Base-by-base conservation (phyloP, 306 rosid species). In the Senna tora region DNA sequence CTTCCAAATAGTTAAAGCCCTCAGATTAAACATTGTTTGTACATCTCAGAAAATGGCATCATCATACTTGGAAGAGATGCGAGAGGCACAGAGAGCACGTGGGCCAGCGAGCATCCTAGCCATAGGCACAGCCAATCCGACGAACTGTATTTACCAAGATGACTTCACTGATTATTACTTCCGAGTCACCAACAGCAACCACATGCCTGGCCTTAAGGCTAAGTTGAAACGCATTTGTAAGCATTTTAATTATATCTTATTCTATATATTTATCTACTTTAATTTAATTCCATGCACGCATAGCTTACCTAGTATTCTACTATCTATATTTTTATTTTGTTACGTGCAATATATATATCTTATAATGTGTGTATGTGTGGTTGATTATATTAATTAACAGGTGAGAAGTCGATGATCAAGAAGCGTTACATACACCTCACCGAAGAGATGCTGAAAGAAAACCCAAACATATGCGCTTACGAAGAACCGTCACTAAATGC, bases 361-460 rank as follows among this genome's bases (percentile, higher is more conserved):
- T 3, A 2, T 33, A 3, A 33, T 33, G 38, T 33, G 6, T 33
- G 6, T 33, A 3, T 7, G 39, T 4, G 39, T 36, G 30, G 30
- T 3, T 25, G 2, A 1, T 36, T 36, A 36, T 7, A 36, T 36
- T 7, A 4, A 36, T 36, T 5, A 36, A 36, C 39, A 71, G 83
- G 85, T 56, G 75, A 81, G 6, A 81, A 56, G 49, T 75, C 83
- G 4, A 77, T 7, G 73, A 70, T 66, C 39, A 77, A 30, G 58
- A 85, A 82, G n/a, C 77, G 89, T 0, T 63, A 79, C 30, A 30
- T 77, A 2, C 71, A 80, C 47, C 14, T 79, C 0, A 77, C 73
- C 0, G 79, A 79, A 55, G 71, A 79, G 28, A 65, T 67, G 1
- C 69, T 85, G 0, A 28, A 71, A 49, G 75, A 83, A 28, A 79